Evolutionary conservation across 768 basidiomycete species (phyloP), one percentile per base, ranked within the genome.

Genomic region (Collybia nuda): DNA sequence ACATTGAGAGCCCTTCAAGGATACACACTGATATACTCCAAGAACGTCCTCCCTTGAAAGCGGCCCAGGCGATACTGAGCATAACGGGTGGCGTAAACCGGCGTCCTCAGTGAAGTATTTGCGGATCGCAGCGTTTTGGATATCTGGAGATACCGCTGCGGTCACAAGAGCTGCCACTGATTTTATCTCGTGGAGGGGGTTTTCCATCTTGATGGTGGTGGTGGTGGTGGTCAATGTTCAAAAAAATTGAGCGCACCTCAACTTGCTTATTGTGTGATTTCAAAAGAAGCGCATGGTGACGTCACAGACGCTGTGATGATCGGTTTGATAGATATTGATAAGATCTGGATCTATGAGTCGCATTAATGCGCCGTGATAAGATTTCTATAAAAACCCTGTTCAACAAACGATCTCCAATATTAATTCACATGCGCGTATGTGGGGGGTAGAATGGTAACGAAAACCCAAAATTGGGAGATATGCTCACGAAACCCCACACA

Each of bases 21-120:
- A 36, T 37, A 61, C 76, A 24, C 50, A 81, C 77, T 84, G 81
- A 60, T 80, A 85, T 24, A 86, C 72, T 8, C 72, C 81, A 2
- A 86, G 68, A 22, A 87, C 68, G 17, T 68, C 65, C 15, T 81
- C 76, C 45, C 84, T 73, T 14, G 84, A 84, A 47, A 73, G 71
- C n/a, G 76, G 72, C 0, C 61, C 73, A 3, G 76, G 64, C 2
- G 60, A 47, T 12, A 86, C 76, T 37, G 67, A 62, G 68, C 77
- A 85, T 22, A 86, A 50, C 0, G 85, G 82, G 62, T 87, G 84
- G 36, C 71, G 74, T 61, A 87, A 82, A 2, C 68, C 73, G 21
- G 80, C 82, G 53, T 87, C 76, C 2, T 68, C 63, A 4, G 75
- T 70, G 64, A 81, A 81, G 58, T 82, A 85, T 41, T 69, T 76